Evolutionary conservation across 2,329 filamentous ascomycete species (phyloP).

Genomic region (Colletotrichum sp.): DNA sequence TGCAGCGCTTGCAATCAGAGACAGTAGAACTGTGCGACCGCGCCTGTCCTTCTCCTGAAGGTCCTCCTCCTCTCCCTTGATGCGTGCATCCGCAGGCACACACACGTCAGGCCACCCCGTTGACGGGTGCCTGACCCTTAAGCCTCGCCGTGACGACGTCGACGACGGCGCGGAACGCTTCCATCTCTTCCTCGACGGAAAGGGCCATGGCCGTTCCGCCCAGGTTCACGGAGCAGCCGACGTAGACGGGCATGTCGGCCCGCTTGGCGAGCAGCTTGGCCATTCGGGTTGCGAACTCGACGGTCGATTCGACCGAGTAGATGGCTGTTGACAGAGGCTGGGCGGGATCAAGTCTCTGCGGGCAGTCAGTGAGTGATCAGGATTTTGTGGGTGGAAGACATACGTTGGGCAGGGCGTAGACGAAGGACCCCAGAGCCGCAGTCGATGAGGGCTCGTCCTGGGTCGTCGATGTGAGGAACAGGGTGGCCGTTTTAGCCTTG

Average conservation of each 20-base stretch:
- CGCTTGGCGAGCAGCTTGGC: conserved; percentile 83
- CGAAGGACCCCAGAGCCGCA: conserved; percentile 81
- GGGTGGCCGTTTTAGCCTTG: conserved; percentile 60
- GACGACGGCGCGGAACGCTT: conserved; percentile 78
- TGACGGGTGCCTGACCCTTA: conserved; percentile 31
- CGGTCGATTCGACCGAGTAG: conserved; percentile 74
- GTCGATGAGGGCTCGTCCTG: conserved; percentile 55
- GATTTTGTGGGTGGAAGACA: conserved; percentile 24
- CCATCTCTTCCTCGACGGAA: conserved; percentile 92
- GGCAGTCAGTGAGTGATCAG: neutral
- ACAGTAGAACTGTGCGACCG: neutral
- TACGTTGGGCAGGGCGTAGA: conserved; percentile 93
- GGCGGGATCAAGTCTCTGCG: conserved; percentile 56
- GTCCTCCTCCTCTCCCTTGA: neutral
- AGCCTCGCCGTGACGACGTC: conserved; percentile 68
- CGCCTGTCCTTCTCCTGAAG: neutral
- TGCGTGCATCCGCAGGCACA: neutral
- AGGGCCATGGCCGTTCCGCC: conserved; percentile 76
- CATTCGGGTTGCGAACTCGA: conserved; percentile 87
- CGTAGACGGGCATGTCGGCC: conserved; percentile 79
- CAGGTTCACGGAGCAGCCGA: conserved; percentile 86
- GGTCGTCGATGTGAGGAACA: conserved; percentile 66
- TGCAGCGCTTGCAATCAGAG: neutral
- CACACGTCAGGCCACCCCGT: neutral
- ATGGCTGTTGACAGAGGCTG: conserved; percentile 80